Evolutionary conservation across 768 basidiomycete species (phyloP).

Genomic region (Pleurotus tuoliensis): DNA sequence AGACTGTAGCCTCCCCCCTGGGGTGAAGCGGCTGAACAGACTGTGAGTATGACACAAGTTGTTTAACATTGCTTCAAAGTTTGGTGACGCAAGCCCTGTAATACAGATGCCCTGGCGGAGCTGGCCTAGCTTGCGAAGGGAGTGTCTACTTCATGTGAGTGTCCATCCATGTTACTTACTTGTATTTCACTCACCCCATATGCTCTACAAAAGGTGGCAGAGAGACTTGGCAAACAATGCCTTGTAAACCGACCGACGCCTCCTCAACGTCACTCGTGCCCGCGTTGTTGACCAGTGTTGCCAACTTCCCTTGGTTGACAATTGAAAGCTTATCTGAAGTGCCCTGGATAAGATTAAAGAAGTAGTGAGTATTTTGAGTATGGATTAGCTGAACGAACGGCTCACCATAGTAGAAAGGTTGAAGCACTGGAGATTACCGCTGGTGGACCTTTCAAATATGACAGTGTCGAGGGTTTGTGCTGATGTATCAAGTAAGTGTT

Average conservation of each 20-base stretch:
- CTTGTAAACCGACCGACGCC: neutral
- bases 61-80: neutral
- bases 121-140: neutral
- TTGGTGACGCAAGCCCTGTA: neutral
- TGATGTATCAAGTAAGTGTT: neutral
- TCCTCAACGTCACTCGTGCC: neutral
- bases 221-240: neutral
- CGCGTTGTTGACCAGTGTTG: no score
- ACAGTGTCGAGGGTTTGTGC: neutral
- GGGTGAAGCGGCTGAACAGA: neutral
- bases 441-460: neutral
- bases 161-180: neutral
- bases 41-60: neutral
- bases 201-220: neutral
- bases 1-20: neutral
- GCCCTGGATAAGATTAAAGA: neutral
- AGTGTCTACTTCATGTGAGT: neutral
- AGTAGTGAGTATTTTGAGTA: neutral
- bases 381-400: neutral
- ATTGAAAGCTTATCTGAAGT: neutral
- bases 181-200: neutral
- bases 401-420: neutral
- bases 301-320: neutral
- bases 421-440: neutral
- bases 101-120: neutral